Conservation (phyloP, 306 rosid species). For the apple (Malus domestica) region ASM211411v1 NC_041789.1:29486501-29487000, state of each 20-base stretch:
- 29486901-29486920: slow-evolving; percentile 84
- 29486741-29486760: slow-evolving; percentile 43
- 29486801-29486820: slow-evolving; percentile 12
- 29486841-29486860: slow-evolving; percentile 96
- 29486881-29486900: slow-evolving; percentile 96
- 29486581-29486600: slow-evolving; percentile 93
- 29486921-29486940: slow-evolving; percentile 78
- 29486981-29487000: slow-evolving; percentile 78
- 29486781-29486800: neutral
- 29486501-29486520: slow-evolving; percentile 85
- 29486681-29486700: slow-evolving; percentile 70
- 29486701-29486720: slow-evolving; percentile 97
- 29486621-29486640: slow-evolving; percentile 83
- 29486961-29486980: slow-evolving; percentile 87
- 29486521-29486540: slow-evolving; percentile 86
- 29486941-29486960: slow-evolving; percentile 61
- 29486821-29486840: slow-evolving; percentile 6
- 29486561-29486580: slow-evolving; percentile 97
- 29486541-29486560: slow-evolving; percentile 95
- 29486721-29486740: slow-evolving; percentile 80
- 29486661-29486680: slow-evolving; percentile 78
- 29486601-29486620: slow-evolving; percentile 96
- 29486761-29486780: neutral
- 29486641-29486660: slow-evolving; percentile 82
- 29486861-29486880: slow-evolving; percentile 89